Conservation (phyloP, 441 rosid species). For the Arabidopsis hybrid region DNA sequence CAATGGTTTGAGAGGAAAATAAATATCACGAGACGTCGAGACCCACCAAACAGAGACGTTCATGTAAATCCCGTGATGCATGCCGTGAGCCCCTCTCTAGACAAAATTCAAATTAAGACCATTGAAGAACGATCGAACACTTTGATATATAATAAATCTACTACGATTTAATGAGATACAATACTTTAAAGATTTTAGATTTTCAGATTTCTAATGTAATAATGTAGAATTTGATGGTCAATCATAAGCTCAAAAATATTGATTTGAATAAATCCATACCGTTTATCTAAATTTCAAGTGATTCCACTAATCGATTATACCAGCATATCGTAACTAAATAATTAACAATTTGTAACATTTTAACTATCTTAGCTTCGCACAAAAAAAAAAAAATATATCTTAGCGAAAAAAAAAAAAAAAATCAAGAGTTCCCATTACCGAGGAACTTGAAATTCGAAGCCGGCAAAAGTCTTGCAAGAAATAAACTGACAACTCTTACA, state of each 20-base stretch:
- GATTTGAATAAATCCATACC: no score
- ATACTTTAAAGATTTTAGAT: background rate
- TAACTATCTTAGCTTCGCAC: no score
- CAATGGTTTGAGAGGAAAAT: constrained; percentile 16
- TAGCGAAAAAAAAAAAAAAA: background rate
- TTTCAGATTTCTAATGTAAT: background rate
- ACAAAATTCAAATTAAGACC: constrained; percentile 6
- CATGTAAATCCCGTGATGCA: constrained; percentile 37
- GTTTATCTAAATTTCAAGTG: no score
- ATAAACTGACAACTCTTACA: constrained; percentile 5
- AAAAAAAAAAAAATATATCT: no score
- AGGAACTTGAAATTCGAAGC: constrained; percentile 10
- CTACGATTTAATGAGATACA: background rate
- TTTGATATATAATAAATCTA: no score
- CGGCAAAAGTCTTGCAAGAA: constrained; percentile 4
- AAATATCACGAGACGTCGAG: constrained; percentile 34
- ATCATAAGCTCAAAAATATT: background rate
- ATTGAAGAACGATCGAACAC: background rate
- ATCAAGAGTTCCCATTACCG: background rate
- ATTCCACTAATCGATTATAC: no score
- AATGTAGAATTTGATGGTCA: background rate
- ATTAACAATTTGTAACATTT: no score
- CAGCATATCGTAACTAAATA: no score
- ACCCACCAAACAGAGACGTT: constrained; percentile 30
- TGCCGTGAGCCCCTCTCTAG: constrained; percentile 19